Evolutionary conservation across 2,329 filamentous ascomycete species (phyloP).

Genomic region (Diaporthe sp.): DNA sequence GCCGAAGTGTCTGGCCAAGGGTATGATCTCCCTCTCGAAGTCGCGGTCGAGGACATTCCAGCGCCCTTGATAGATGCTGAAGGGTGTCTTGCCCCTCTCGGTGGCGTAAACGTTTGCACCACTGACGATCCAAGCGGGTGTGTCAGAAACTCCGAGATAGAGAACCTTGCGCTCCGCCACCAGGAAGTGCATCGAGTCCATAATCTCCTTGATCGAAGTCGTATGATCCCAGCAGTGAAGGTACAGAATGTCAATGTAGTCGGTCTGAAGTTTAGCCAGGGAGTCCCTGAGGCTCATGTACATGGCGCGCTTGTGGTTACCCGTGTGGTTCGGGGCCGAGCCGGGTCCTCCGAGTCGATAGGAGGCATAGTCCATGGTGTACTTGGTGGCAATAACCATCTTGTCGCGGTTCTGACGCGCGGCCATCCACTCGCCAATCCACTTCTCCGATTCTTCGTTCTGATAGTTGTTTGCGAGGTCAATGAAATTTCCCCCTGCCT

Average conservation of each 20-base stretch:
- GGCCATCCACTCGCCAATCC: constrained; percentile 80
- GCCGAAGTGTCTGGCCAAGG: constrained; percentile 41
- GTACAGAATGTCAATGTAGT: constrained; percentile 53
- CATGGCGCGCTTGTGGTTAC: constrained; percentile 23
- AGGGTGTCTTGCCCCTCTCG: constrained; percentile 76
- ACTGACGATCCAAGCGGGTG: constrained; percentile 45
- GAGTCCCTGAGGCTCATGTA: constrained; percentile 16
- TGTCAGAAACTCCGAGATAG: constrained; percentile 68
- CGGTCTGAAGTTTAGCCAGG: constrained; percentile 7
- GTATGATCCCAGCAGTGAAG: constrained; percentile 78
- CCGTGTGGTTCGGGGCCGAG: not conserved
- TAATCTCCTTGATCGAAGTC: constrained; percentile 74
- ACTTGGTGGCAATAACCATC: constrained; percentile 79
- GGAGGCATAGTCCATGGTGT: constrained; percentile 60
- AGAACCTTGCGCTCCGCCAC: constrained; percentile 73
- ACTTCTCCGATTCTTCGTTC: constrained; percentile 70
- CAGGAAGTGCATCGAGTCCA: constrained; percentile 75
- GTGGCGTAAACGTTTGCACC: constrained; percentile 78
- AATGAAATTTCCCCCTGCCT: constrained; percentile 75
- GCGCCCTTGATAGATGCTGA: constrained; percentile 76
- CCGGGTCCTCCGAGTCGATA: constrained; percentile 47
- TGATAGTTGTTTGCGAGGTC: constrained; percentile 80
- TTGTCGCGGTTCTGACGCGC: constrained; percentile 73
- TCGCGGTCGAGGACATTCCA: constrained; percentile 63
- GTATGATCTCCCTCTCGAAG: constrained; percentile 43